Conservation (phyloP, 768 basidiomycete genomes). For the Russula brevipes region DNA sequence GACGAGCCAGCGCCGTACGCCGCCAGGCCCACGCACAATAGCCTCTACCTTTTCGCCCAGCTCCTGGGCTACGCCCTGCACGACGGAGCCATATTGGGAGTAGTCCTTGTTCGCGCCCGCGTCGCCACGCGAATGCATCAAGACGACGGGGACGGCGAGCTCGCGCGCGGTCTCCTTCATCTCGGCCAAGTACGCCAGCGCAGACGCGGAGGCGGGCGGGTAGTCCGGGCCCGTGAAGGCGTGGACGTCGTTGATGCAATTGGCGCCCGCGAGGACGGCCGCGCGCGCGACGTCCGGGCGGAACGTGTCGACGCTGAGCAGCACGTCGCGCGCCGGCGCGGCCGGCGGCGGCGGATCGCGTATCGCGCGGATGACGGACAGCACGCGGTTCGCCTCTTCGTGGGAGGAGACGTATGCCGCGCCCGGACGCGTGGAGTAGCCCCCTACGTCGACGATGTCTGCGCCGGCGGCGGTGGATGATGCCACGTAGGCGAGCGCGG, state of each 20-base stretch:
- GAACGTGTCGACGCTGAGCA: conserved; percentile 86
- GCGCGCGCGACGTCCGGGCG: conserved; percentile 73
- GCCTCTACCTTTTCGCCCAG: conserved; percentile 61
- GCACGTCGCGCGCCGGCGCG: conserved; percentile 30
- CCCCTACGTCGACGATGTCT: conserved; percentile 86
- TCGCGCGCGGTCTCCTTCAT: conserved; percentile 67
- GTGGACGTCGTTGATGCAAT: conserved; percentile 91
- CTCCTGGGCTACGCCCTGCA: conserved; percentile 67
- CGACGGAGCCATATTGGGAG: conserved; percentile 40
- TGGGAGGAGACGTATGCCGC: conserved; percentile 58
- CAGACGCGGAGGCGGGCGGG: conserved; percentile 34
- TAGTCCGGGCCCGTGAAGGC: conserved; percentile 64
- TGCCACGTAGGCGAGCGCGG: conserved; percentile 50
- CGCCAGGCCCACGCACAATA: conserved; percentile 61
- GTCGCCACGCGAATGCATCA: conserved; percentile 94
- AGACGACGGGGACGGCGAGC: conserved; percentile 69
- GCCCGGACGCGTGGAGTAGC: conserved; percentile 86
- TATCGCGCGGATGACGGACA: conserved; percentile 62
- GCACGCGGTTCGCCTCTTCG: conserved; percentile 70
- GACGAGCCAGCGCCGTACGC: conserved; percentile 82
- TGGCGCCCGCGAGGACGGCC: conserved; percentile 77
- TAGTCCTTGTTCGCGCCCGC: conserved; percentile 72
- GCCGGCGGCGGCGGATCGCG: conserved; percentile 32
- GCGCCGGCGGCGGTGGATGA: conserved; percentile 53
- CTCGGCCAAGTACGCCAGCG: conserved; percentile 40